A percentile compares a stretch with the other conserved stretches of the same genome.
phyloP scores from a whole-genome alignment of 345 rosid species.

The Melastoma malabathricum region DNA sequence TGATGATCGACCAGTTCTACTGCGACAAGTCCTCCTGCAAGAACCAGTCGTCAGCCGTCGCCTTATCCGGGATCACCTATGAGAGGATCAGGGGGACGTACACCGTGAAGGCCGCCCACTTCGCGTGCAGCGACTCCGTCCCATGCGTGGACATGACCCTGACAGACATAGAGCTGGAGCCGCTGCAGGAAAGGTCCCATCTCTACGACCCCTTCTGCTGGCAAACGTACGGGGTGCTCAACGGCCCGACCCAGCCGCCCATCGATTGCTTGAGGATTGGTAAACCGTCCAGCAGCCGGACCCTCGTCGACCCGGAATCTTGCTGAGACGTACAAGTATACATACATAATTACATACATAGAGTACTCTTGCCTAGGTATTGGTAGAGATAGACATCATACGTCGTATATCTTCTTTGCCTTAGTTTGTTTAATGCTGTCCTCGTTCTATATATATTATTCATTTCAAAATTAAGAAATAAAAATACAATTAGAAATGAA shows the following conservation, averaged over 20 bases:
- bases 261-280: slow-evolving; percentile 74
- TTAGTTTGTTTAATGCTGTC: too few species aligned
- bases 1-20: slow-evolving; percentile 81
- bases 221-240: slow-evolving; percentile 75
- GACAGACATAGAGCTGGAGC: slow-evolving; percentile 53
- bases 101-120: slow-evolving; percentile 78
- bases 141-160: slow-evolving; percentile 79
- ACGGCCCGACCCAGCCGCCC: slow-evolving; percentile 73
- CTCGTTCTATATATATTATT: too few species aligned
- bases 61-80: slow-evolving; percentile 73
- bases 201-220: slow-evolving; percentile 85
- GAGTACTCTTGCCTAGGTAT: neutral
- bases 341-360: too few species aligned
- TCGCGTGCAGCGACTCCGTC: slow-evolving; percentile 81
- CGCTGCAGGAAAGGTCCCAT: slow-evolving; percentile 57
- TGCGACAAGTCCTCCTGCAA: slow-evolving; percentile 63
- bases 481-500: too few species aligned
- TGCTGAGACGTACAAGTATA: slow-evolving; percentile 32
- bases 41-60: slow-evolving; percentile 77
- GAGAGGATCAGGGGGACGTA: slow-evolving; percentile 79
- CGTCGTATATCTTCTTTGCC: too few species aligned
- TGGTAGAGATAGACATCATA: too few species aligned
- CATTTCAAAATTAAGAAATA: too few species aligned
- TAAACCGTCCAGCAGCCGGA: slow-evolving; percentile 62
- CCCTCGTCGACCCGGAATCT: slow-evolving; percentile 41